Evolutionary conservation across 345 rosid genomes (phyloP).

Genomic region (Iberis pinnata): DNA sequence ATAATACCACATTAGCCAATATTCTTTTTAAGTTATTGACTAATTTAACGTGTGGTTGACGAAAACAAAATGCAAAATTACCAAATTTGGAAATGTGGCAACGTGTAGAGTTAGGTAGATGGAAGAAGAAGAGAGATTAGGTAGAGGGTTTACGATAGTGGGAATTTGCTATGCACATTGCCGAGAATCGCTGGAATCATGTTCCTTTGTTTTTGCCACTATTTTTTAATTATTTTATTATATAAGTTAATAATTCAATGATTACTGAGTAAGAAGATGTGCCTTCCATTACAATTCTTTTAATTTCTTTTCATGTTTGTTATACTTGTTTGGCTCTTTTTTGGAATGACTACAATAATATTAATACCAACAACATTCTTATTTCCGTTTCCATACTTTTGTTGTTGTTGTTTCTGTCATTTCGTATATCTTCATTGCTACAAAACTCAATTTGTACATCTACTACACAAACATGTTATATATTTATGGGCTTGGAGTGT

Average conservation of each 20-base stretch:
- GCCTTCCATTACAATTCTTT: constrained; percentile 23
- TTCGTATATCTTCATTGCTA: too few relatives aligned
- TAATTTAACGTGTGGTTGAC: too few relatives aligned
- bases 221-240: not conserved
- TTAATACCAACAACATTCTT: constrained; percentile 4
- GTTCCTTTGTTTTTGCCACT: constrained; percentile 14
- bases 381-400: too few relatives aligned
- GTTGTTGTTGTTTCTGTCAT: too few relatives aligned
- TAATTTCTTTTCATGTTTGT: constrained; percentile 6
- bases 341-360: constrained; percentile 10
- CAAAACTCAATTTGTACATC: too few relatives aligned
- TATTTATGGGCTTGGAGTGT: too few relatives aligned
- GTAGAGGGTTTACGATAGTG: constrained; percentile 18
- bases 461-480: too few relatives aligned
- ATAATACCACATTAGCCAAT: too few relatives aligned
- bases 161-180: constrained; percentile 22
- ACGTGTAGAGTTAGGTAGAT: too few relatives aligned
- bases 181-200: constrained; percentile 24
- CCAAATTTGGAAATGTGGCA: not conserved
- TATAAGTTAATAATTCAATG: constrained; percentile 1
- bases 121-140: too few relatives aligned
- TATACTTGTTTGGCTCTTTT: constrained; percentile 3
- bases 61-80: too few relatives aligned
- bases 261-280: not conserved
- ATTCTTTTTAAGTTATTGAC: too few relatives aligned